Evolutionary conservation across 2,329 filamentous ascomycete genomes (phyloP).

Genomic region (Trichoderma atroviride): DNA sequence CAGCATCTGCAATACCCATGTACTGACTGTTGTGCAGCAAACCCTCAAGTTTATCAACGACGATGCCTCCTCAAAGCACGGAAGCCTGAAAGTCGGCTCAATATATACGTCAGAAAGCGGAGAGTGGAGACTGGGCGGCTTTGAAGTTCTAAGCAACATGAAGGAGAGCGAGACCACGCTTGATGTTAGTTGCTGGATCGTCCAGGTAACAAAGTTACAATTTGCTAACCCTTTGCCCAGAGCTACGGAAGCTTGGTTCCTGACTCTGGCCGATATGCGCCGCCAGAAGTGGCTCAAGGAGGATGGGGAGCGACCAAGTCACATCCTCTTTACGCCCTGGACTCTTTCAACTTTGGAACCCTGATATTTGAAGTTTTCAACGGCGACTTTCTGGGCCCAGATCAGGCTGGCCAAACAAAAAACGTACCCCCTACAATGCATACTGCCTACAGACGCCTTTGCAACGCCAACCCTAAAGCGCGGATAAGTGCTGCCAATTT

Average conservation of each 20-base stretch:
- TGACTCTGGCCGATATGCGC: conserved; percentile 79
- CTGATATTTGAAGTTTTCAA: conserved; percentile 92
- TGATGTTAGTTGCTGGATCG: conserved; percentile 58
- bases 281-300: conserved; percentile 80
- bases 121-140: conserved; percentile 95
- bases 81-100: conserved; percentile 79
- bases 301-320: conserved; percentile 94
- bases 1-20: background rate
- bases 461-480: conserved; percentile 86
- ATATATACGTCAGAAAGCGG: conserved; percentile 94
- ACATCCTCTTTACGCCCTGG: conserved; percentile 77
- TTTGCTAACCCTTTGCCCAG: conserved; percentile 45
- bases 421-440: conserved; percentile 87
- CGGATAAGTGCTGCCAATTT: conserved; percentile 83
- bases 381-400: conserved; percentile 72
- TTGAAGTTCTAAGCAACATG: conserved; percentile 90
- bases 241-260: conserved; percentile 86
- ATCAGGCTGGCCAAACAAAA: conserved; percentile 84
- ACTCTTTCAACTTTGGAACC: conserved; percentile 84
- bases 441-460: conserved; percentile 83
- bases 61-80: conserved; percentile 89
- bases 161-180: conserved; percentile 95
- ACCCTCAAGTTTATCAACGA: conserved; percentile 96
- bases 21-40: conserved; percentile 56
- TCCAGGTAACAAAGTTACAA: background rate